A percentile compares a stretch with the other conserved stretches of the same genome.
These are phyloP conservation scores for Botrytis tulipae DNA, from an alignment of 2,329 filamentous ascomycete species.

Conservation along the genomic window DNA sequence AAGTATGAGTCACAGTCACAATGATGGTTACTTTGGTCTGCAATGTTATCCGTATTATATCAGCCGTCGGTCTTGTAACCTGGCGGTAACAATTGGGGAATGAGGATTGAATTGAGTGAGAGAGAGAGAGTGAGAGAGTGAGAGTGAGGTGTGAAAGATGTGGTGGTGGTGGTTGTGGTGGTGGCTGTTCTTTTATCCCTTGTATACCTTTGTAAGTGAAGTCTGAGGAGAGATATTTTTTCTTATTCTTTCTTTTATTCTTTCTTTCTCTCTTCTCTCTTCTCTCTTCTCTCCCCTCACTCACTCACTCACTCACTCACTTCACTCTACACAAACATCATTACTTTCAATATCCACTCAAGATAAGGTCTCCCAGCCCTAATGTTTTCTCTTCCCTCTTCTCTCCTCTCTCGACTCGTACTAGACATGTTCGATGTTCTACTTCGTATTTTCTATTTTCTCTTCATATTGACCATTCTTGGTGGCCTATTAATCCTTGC, in stretches of 20 bases:
- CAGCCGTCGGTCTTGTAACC: neutral
- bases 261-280: neutral
- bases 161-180: neutral
- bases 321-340: neutral
- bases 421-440: neutral
- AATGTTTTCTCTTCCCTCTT: neutral
- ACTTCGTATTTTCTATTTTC: neutral
- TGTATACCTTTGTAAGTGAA: neutral
- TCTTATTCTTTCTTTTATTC: neutral
- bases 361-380: conserved; percentile 7
- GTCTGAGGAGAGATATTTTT: neutral
- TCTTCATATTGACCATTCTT: neutral
- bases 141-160: neutral
- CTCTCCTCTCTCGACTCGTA: neutral
- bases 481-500: neutral
- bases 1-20: neutral
- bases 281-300: too few relatives aligned
- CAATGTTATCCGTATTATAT: neutral
- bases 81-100: too few relatives aligned
- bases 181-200: neutral
- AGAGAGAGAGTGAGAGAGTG: neutral
- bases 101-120: neutral
- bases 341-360: neutral
- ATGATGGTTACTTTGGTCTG: neutral
- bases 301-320: neutral